Conservation (phyloP, 2,329 filamentous ascomycete genomes). For the Trichophyton verrucosum region DNA sequence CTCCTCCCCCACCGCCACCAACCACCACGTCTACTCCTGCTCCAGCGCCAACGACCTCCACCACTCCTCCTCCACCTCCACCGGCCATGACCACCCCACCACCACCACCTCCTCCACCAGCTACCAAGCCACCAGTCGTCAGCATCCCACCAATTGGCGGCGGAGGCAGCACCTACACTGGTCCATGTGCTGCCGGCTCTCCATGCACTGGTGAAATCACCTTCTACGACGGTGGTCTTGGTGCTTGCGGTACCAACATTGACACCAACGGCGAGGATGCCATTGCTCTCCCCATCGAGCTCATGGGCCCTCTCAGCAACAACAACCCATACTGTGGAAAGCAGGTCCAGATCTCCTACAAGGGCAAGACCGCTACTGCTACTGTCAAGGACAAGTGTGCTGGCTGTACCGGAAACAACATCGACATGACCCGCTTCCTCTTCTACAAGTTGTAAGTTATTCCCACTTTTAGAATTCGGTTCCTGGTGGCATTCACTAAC, state of each 20-base stretch:
- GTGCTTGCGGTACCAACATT: constrained; percentile 55
- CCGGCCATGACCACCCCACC: constrained; percentile 6
- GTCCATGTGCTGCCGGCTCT: constrained; percentile 18
- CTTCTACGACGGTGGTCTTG: constrained; percentile 58
- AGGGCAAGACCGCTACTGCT: constrained; percentile 48
- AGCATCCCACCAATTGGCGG: constrained; percentile 9
- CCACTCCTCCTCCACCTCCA: constrained; percentile 5
- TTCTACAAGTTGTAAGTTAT: constrained; percentile 23
- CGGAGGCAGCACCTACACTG: constrained; percentile 11
- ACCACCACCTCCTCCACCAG: constrained; percentile 14
- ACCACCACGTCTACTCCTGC: constrained; percentile 1
- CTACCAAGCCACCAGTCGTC: constrained; percentile 1
- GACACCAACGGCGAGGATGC: constrained; percentile 45
- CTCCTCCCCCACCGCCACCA: constrained; percentile 5
- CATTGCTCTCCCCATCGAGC: constrained; percentile 52
- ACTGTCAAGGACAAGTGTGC: constrained; percentile 63
- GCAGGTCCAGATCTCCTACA: constrained; percentile 50
- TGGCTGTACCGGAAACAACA: constrained; percentile 42
- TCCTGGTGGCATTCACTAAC: not conserved
- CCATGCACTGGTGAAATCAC: constrained; percentile 53
- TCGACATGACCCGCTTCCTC: constrained; percentile 23
- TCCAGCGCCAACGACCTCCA: not conserved
- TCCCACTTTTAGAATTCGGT: too few species aligned
- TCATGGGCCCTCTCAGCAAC: constrained; percentile 56
- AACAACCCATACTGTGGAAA: constrained; percentile 58